Conservation (phyloP, 2,329 filamentous ascomycete genomes). For the Exophiala bonariae region DNA sequence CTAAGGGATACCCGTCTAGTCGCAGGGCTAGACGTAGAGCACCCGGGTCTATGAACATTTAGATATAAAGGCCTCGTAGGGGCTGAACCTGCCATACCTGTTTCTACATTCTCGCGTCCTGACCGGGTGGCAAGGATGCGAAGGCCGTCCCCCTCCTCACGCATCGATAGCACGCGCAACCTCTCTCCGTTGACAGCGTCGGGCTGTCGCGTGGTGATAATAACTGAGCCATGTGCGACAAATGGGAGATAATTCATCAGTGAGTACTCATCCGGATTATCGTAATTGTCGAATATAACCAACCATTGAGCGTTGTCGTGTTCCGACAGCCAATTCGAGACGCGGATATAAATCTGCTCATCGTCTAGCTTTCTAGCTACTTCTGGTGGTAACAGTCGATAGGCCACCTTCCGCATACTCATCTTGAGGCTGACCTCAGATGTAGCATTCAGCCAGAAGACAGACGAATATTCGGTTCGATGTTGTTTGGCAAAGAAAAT, state of each 20-base stretch:
- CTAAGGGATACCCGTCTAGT: slow-evolving; percentile 49
- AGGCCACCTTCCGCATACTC: slow-evolving; percentile 27
- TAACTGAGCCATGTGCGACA: slow-evolving; percentile 21
- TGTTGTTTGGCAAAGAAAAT: slow-evolving; percentile 39
- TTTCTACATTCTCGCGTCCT: slow-evolving; percentile 8
- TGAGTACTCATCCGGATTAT: slow-evolving; percentile 18
- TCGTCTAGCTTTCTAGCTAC: slow-evolving; percentile 3
- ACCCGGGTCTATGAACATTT: slow-evolving; percentile 9
- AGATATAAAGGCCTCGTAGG: background rate
- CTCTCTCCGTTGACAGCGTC: slow-evolving; percentile 5
- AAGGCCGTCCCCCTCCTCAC: slow-evolving; percentile 12
- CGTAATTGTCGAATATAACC: slow-evolving; percentile 29
- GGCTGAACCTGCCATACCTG: slow-evolving; percentile 9
- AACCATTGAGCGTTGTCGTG: slow-evolving; percentile 26
- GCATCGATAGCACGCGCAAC: slow-evolving; percentile 11
- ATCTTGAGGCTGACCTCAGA: slow-evolving; percentile 38
- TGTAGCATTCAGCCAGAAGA: slow-evolving; percentile 47
- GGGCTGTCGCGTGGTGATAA: slow-evolving; percentile 26
- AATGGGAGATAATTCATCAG: slow-evolving; percentile 13
- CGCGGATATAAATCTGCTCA: background rate
- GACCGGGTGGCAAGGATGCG: slow-evolving; percentile 15
- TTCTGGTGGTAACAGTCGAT: slow-evolving; percentile 1
- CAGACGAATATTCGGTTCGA: slow-evolving; percentile 37
- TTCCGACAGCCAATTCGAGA: slow-evolving; percentile 22
- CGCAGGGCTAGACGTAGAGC: slow-evolving; percentile 31